A percentile compares a stretch with the other conserved stretches of the same genome.
phyloP scores from a whole-genome alignment of 2,329 filamentous ascomycete species.

The Scedosporium aurantiacum region DNA sequence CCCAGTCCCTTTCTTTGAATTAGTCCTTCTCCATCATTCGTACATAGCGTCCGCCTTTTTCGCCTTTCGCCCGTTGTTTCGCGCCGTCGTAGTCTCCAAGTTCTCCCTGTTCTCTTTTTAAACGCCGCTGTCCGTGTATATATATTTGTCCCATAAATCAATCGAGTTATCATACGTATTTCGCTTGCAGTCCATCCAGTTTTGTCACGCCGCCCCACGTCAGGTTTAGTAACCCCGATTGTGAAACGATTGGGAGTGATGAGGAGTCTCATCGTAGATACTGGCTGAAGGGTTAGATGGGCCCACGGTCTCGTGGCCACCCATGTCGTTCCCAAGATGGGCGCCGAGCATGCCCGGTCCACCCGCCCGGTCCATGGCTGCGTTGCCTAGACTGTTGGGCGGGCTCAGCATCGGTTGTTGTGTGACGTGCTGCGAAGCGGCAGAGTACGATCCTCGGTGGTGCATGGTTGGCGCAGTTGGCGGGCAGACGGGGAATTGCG shows the following conservation, averaged over 20 bases:
- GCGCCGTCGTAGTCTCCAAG: not conserved
- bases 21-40: not conserved
- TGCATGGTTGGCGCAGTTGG: not conserved
- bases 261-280: not conserved
- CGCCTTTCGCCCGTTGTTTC: not conserved
- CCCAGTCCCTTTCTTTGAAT: not conserved
- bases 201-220: not conserved
- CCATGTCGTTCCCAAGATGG: not conserved
- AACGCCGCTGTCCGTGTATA: constrained; percentile 1
- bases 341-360: not conserved
- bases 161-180: not conserved
- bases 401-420: not conserved
- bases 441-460: not conserved
- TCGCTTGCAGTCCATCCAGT: too few species aligned
- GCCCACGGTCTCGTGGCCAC: not conserved
- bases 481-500: constrained; percentile 5
- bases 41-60: not conserved
- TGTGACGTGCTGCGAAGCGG: not conserved
- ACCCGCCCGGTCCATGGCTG: not conserved
- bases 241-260: not conserved
- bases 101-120: not conserved
- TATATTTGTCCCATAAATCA: not conserved
- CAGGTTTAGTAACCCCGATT: constrained; percentile 1
- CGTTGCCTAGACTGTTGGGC: not conserved
- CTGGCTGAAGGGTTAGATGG: not conserved